phyloP scores from a whole-genome alignment of 2,329 filamentous ascomycete species.

The Fusarium phyllophilum region DNA sequence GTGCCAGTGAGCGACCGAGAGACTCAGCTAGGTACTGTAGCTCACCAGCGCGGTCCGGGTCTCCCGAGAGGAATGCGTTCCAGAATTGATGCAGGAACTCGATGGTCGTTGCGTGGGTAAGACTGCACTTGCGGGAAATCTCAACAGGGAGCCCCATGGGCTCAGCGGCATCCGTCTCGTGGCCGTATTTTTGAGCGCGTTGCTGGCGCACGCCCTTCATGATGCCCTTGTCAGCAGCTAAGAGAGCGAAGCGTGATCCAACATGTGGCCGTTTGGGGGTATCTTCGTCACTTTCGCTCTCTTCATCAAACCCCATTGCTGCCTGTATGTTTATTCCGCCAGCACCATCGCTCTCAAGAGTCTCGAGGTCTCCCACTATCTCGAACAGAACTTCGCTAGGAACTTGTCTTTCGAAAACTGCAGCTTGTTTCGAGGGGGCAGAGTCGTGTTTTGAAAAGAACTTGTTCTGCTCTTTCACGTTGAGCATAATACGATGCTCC shows the following conservation, averaged over 20 bases:
- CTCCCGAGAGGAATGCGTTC: constrained; percentile 89
- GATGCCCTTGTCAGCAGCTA: constrained; percentile 72
- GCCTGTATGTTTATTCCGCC: constrained; percentile 69
- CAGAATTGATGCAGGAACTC: constrained; percentile 99
- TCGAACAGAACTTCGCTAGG: constrained; percentile 73
- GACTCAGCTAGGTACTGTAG: constrained; percentile 85
- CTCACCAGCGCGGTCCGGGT: constrained; percentile 82
- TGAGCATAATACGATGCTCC: constrained; percentile 83
- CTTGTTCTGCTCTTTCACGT: constrained; percentile 85
- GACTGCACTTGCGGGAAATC: constrained; percentile 66
- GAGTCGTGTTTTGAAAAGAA: constrained; percentile 77
- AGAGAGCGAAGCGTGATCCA: constrained; percentile 75
- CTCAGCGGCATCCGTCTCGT: constrained; percentile 57
- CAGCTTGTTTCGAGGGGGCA: constrained; percentile 55
- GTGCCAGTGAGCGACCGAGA: constrained; percentile 77
- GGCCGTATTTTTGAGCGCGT: constrained; percentile 67
- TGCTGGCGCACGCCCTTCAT: constrained; percentile 71
- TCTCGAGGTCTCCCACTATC: constrained; percentile 70
- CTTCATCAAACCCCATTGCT: constrained; percentile 75
- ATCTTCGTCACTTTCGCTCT: constrained; percentile 75
- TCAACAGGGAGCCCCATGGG: constrained; percentile 66
- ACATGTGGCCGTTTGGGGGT: constrained; percentile 65
- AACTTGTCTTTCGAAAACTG: constrained; percentile 74
- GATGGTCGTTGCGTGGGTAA: constrained; percentile 90
- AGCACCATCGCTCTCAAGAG: constrained; percentile 58